A percentile compares a stretch with the other conserved stretches of the same genome.
Evolutionary conservation across 345 rosid species (phyloP).

Genomic region (Brassica carinata): DNA sequence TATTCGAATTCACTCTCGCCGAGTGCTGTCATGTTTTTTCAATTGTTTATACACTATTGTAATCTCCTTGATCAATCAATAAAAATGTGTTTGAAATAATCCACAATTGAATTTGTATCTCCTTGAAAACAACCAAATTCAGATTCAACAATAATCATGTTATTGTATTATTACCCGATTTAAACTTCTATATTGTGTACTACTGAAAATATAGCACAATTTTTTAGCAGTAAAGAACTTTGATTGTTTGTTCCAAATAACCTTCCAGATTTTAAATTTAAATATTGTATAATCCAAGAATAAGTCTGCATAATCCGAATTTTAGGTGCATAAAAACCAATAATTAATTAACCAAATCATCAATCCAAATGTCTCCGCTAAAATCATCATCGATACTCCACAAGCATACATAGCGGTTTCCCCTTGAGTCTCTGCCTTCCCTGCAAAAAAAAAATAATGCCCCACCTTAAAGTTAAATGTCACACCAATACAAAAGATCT

Average conservation of each 20-base stretch:
- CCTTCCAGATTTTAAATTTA: conserved; percentile 3
- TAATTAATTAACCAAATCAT: conserved; percentile 24
- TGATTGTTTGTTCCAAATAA: conserved; percentile 24
- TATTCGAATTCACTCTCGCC: too few relatives aligned
- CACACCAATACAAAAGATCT: conserved; percentile 31
- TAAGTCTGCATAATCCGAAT: conserved; percentile 34
- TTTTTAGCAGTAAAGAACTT: background rate
- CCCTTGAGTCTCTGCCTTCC: conserved; percentile 68
- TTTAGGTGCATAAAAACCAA: conserved; percentile 13
- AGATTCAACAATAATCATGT: background rate
- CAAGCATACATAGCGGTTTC: conserved; percentile 68
- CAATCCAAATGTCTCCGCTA: conserved; percentile 6
- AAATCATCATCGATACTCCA: conserved; percentile 57
- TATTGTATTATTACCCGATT: background rate
- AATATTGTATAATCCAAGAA: conserved; percentile 23
- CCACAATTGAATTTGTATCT: too few relatives aligned
- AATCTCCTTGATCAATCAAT: too few relatives aligned
- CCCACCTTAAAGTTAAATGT: conserved; percentile 29
- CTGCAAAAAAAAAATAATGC: conserved; percentile 39
- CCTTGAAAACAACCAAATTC: too few relatives aligned
- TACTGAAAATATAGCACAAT: background rate
- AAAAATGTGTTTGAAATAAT: background rate
- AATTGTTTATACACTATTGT: too few relatives aligned
- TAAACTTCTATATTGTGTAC: background rate
- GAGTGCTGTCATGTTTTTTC: too few relatives aligned